phyloP scores from a whole-genome alignment of 495 filamentous ascomycete genomes.

The Penicillium canescens region DNA sequence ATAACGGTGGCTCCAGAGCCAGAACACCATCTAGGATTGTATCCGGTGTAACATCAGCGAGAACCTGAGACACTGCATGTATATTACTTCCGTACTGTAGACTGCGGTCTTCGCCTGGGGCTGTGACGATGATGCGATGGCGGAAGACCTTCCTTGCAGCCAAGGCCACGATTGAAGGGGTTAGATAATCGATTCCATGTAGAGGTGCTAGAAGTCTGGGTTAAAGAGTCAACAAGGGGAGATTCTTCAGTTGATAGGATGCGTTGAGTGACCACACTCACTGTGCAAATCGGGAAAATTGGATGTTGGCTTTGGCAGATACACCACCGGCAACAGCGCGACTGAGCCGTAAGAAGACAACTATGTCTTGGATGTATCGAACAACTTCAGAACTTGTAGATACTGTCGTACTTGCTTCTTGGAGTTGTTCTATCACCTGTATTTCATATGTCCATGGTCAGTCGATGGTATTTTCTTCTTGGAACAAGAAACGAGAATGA shows the following conservation, averaged over 20 bases:
- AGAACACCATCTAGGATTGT: conserved; percentile 85
- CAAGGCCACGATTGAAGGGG: conserved; percentile 79
- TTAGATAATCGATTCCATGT: conserved; percentile 77
- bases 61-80: conserved; percentile 59
- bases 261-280: conserved; percentile 31
- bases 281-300: conserved; percentile 67
- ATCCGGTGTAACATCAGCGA: conserved; percentile 70
- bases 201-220: conserved; percentile 67
- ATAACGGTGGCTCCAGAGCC: conserved; percentile 70
- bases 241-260: not conserved
- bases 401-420: conserved; percentile 36
- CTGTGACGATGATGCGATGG: conserved; percentile 73
- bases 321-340: conserved; percentile 78
- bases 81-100: conserved; percentile 90
- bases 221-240: not conserved
- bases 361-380: conserved; percentile 81
- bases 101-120: conserved; percentile 74
- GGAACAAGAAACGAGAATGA: not conserved
- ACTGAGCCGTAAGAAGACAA: conserved; percentile 81
- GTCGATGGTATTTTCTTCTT: not conserved
- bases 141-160: conserved; percentile 88
- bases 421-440: conserved; percentile 47
- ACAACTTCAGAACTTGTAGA: conserved; percentile 63
- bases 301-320: conserved; percentile 72
- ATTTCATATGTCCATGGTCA: not conserved